phyloP scores from a whole-genome alignment of 768 basidiomycete genomes.

The Rhizopogon vinicolor region DNA sequence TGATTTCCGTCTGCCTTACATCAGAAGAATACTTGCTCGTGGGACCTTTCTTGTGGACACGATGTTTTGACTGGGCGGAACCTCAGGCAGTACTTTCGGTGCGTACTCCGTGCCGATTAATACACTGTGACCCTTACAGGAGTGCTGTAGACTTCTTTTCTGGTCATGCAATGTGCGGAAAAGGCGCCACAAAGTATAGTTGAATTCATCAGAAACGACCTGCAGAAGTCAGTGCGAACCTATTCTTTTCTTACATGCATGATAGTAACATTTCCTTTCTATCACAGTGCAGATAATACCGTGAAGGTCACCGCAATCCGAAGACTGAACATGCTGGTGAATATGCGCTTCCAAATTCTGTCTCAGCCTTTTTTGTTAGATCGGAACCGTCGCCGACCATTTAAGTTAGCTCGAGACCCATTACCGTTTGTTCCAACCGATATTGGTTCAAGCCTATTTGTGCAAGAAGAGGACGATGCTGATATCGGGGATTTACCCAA shows the following conservation, averaged over 20 bases:
- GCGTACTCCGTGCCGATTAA: constrained; percentile 14
- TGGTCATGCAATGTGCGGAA: constrained; percentile 72
- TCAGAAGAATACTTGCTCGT: constrained; percentile 47
- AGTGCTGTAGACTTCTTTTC: constrained; percentile 47
- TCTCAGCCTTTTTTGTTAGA: constrained; percentile 59
- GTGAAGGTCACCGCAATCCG: constrained; percentile 47
- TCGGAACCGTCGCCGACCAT: constrained; percentile 55
- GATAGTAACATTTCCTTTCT: background rate
- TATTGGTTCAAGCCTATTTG: constrained; percentile 59
- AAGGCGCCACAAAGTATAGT: constrained; percentile 47
- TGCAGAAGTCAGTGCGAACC: constrained; percentile 43
- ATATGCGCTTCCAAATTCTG: constrained; percentile 67
- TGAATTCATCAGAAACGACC: constrained; percentile 47
- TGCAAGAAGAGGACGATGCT: constrained; percentile 49
- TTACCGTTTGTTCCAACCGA: constrained; percentile 75
- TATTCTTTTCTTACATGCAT: background rate
- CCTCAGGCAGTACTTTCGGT: constrained; percentile 48
- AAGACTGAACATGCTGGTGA: constrained; percentile 51
- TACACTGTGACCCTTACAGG: background rate
- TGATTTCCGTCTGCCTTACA: constrained; percentile 50
- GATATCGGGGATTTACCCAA: constrained; percentile 52
- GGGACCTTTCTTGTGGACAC: constrained; percentile 54
- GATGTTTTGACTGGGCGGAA: constrained; percentile 37
- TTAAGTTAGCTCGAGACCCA: constrained; percentile 65
- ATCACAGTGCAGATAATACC: constrained; percentile 9